phyloP scores from a whole-genome alignment of 2,329 filamentous ascomycete species.

The Neopestalotiopsis clavispora region DNA sequence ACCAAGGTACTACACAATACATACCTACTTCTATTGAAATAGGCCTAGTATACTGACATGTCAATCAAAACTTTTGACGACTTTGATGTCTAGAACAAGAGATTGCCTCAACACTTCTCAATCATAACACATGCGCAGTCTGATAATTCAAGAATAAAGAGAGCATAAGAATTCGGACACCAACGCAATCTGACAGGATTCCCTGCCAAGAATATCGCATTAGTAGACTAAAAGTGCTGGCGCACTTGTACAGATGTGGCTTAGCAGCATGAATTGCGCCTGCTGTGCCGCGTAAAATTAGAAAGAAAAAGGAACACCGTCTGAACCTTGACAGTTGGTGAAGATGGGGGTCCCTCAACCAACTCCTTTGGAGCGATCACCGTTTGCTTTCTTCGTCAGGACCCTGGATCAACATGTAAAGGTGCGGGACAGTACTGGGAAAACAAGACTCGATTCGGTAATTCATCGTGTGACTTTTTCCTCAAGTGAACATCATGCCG shows the following conservation, averaged over 20 bases:
- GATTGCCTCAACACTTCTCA: neutral
- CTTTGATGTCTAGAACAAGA: too few species aligned
- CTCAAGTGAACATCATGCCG: neutral
- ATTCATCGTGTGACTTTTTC: slow-evolving; percentile 1
- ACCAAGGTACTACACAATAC: too few species aligned
- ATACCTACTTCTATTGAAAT: too few species aligned
- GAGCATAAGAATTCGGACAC: neutral
- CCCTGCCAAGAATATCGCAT: neutral
- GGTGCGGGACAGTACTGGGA: neutral
- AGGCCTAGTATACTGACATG: too few species aligned
- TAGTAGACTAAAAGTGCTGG: neutral
- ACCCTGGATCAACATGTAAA: neutral
- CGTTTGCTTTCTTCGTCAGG: neutral
- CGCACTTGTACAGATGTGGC: slow-evolving; percentile 1
- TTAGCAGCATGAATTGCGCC: neutral
- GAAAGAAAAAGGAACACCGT: neutral
- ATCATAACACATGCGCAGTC: neutral
- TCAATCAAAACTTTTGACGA: too few species aligned
- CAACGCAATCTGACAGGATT: neutral
- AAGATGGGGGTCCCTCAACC: neutral
- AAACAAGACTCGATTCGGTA: neutral
- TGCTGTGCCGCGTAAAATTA: slow-evolving; percentile 8
- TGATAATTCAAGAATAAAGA: neutral
- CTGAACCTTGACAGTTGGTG: slow-evolving; percentile 2
- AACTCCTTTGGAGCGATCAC: neutral